Conservation (phyloP, 2,329 filamentous ascomycete genomes). For the Cercospora sojina region DNA sequence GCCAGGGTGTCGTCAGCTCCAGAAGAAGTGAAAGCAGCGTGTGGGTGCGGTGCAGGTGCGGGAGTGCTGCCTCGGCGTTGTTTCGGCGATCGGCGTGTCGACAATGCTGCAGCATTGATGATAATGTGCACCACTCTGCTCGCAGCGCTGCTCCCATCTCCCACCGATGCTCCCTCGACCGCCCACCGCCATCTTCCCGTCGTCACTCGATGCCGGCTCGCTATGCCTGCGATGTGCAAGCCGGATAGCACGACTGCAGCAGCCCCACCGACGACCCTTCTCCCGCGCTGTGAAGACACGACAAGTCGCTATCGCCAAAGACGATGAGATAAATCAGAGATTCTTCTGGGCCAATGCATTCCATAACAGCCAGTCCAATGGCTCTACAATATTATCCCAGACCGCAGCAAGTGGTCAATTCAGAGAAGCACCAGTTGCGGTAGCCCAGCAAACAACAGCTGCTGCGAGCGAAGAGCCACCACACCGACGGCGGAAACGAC, state of each 20-base stretch:
- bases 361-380: conserved; percentile 11
- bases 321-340: conserved; percentile 33
- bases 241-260: conserved; percentile 26
- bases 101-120: conserved; percentile 4
- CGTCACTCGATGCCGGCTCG: conserved; percentile 19
- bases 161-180: conserved; percentile 7
- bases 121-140: conserved; percentile 4
- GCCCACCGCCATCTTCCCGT: conserved; percentile 1
- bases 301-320: conserved; percentile 28
- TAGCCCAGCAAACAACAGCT: conserved; percentile 7
- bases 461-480: conserved; percentile 23
- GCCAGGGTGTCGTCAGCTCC: background rate
- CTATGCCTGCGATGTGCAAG: conserved; percentile 36
- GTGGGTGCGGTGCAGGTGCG: background rate
- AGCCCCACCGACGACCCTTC: conserved; percentile 21
- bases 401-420: background rate
- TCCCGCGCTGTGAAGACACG: conserved; percentile 22
- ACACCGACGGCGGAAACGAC: conserved; percentile 37
- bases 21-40: background rate
- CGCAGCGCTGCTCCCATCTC: background rate
- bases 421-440: background rate
- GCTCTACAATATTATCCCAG: conserved; percentile 11
- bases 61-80: background rate
- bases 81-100: background rate
- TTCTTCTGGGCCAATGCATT: conserved; percentile 41